Percentiles rank a stretch among this genome's conserved stretches.
Conservation (phyloP, 805 yeast genomes). For the Torulaspora delbrueckii region DNA sequence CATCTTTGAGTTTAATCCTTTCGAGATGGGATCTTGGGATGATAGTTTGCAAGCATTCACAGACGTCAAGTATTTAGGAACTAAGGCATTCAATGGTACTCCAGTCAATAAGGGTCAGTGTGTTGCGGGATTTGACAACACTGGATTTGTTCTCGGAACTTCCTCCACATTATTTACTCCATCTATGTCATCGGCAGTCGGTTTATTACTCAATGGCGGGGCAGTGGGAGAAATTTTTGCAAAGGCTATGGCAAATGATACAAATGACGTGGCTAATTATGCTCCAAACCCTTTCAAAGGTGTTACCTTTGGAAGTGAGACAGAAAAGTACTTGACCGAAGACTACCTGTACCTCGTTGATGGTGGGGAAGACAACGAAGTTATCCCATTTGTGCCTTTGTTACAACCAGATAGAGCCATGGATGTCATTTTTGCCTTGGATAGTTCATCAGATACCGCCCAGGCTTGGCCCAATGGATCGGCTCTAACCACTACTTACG, state of each 20-base stretch:
- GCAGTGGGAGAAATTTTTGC: constrained; percentile 38
- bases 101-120: constrained; percentile 48
- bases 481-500: constrained; percentile 51
- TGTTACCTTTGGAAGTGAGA: constrained; percentile 36
- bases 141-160: constrained; percentile 77
- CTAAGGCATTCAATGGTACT: constrained; percentile 55
- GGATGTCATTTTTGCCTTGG: constrained; percentile 62
- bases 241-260: constrained; percentile 41
- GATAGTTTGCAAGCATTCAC: constrained; percentile 62
- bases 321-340: constrained; percentile 38
- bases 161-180: constrained; percentile 78
- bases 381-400: constrained; percentile 60
- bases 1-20: constrained; percentile 58
- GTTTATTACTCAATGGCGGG: constrained; percentile 41
- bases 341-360: constrained; percentile 53
- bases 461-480: constrained; percentile 64
- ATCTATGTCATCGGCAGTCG: constrained; percentile 48
- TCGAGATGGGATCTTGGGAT: constrained; percentile 86
- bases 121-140: constrained; percentile 68
- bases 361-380: constrained; percentile 68
- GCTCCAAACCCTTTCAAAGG: constrained; percentile 66
- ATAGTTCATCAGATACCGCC: constrained; percentile 62
- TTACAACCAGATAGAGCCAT: constrained; percentile 54
- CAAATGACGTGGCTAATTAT: constrained; percentile 66
- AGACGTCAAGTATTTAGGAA: constrained; percentile 65